phyloP scores from a whole-genome alignment of 257 asterid genomes.

The Catharanthus roseus region DNA sequence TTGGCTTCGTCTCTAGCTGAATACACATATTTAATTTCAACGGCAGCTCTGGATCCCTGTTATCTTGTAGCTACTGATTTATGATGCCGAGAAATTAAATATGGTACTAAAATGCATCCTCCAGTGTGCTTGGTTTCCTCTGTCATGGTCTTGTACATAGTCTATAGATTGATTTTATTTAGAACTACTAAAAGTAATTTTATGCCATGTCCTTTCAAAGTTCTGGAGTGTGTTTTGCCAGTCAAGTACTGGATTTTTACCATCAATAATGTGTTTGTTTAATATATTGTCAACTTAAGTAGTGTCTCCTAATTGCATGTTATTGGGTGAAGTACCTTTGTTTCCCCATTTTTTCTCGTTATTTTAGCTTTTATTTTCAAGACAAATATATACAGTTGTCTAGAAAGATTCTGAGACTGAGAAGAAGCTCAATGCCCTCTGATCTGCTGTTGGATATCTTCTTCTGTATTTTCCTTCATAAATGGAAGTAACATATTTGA shows the following conservation, averaged over 20 bases:
- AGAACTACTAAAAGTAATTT: neutral
- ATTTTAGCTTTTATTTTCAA: neutral
- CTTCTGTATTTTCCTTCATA: neutral
- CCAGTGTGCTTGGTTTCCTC: neutral
- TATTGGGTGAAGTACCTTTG: neutral
- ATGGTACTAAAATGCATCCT: neutral
- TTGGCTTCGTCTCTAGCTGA: neutral
- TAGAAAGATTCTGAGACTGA: neutral
- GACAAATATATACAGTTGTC: neutral
- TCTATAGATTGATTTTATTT: neutral
- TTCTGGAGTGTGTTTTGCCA: neutral
- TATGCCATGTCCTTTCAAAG: neutral
- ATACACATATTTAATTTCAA: neutral
- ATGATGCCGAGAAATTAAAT: neutral
- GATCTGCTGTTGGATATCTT: neutral
- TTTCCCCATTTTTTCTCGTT: neutral
- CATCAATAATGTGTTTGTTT: neutral
- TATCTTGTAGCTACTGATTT: neutral
- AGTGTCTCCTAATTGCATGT: neutral
- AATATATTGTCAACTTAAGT: neutral
- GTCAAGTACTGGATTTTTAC: neutral
- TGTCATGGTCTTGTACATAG: neutral
- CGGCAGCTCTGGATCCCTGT: neutral
- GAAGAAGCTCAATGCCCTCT: neutral
- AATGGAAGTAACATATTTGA: neutral